phyloP scores from a whole-genome alignment of 108 stramenopile genomes.

The Skeletonema menzelii region DNA sequence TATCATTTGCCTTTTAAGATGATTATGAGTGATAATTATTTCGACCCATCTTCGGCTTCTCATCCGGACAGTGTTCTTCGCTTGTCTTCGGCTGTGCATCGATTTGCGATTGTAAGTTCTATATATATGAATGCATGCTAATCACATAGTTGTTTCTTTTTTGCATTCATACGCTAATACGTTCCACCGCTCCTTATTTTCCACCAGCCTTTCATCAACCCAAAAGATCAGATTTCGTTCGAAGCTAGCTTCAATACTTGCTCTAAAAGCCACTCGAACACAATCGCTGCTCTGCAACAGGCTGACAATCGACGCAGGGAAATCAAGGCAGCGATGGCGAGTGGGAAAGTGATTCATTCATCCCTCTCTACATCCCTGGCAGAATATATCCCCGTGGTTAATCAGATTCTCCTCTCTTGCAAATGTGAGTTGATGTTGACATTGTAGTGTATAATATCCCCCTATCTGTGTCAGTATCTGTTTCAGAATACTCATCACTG shows the following conservation, averaged over 20 bases:
- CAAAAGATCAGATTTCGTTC: conserved; percentile 59
- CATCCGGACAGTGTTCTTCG: conserved; percentile 84
- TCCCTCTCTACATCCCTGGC: conserved; percentile 23
- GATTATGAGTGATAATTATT: background rate
- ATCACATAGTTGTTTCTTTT: background rate
- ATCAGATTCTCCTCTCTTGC: conserved; percentile 82
- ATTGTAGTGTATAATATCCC: background rate
- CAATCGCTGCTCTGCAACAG: conserved; percentile 19
- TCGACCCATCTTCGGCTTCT: conserved; percentile 36
- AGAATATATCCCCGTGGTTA: conserved; percentile 62
- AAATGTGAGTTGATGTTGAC: conserved; percentile 79
- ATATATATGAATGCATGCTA: too few relatives aligned
- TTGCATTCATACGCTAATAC: background rate
- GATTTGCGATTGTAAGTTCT: conserved; percentile 54
- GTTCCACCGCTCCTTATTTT: background rate
- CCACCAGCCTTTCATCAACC: conserved; percentile 31
- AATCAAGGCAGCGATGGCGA: conserved; percentile 36
- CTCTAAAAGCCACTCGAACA: conserved; percentile 29
- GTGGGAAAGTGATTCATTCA: conserved; percentile 28
- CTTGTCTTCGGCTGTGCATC: conserved; percentile 79
- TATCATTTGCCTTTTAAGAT: background rate
- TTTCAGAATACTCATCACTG: too few relatives aligned
- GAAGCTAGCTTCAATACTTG: conserved; percentile 64
- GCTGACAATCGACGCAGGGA: conserved; percentile 35
- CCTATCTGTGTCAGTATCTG: too few relatives aligned